Evolutionary conservation across 148 eudicot species (phyloP).

Genomic region (Cornus suecica): DNA sequence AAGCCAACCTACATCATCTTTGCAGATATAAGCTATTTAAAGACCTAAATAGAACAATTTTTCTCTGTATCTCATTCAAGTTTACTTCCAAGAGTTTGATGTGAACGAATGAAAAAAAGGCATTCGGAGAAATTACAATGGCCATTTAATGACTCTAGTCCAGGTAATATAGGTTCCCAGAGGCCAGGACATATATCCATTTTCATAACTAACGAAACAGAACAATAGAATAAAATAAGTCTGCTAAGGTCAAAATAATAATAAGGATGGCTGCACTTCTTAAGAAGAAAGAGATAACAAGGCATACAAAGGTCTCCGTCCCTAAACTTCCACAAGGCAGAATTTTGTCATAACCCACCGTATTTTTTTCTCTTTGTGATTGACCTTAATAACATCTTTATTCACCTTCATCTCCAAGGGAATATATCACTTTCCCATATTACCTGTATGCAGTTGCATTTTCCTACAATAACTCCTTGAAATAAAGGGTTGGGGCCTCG

Average conservation of each 20-base stretch:
- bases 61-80: neutral
- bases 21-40: neutral
- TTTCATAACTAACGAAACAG: neutral
- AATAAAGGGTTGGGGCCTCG: too few species aligned
- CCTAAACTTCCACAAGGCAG: neutral
- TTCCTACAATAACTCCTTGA: too few species aligned
- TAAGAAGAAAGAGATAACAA: neutral
- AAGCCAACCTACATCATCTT: neutral
- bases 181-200: neutral
- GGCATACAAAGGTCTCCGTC: neutral
- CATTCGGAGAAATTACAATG: neutral
- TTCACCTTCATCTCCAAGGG: neutral
- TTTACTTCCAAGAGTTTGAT: neutral
- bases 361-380: neutral
- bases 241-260: neutral
- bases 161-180: neutral
- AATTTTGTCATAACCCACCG: neutral
- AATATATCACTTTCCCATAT: neutral
- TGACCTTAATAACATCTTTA: neutral
- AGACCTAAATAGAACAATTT: neutral
- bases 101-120: neutral
- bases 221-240: neutral
- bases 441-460: neutral
- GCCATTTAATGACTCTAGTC: neutral
- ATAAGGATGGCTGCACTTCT: neutral